These are phyloP conservation scores for Calonectria pteridis DNA, from an alignment of 2,329 filamentous ascomycete genomes.

Conservation along the genomic window DNA sequence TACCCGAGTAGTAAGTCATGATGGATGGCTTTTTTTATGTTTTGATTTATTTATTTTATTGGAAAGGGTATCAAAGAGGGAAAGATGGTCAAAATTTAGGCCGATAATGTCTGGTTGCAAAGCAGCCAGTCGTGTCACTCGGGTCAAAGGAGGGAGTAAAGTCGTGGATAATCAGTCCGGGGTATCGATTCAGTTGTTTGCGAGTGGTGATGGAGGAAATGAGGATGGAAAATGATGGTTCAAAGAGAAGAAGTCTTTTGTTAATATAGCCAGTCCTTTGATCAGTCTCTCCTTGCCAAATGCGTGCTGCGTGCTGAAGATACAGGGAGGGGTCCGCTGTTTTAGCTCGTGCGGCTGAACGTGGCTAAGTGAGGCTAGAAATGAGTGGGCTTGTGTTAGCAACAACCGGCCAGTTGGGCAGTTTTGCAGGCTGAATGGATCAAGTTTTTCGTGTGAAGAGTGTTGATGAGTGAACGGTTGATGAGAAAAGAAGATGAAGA, in stretches of 20 bases:
- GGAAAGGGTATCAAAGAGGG: not conserved
- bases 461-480: not conserved
- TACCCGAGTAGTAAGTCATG: not conserved
- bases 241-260: not conserved
- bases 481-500: not conserved
- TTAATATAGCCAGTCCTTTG: slow-evolving; percentile 7
- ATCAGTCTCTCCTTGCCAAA: not conserved
- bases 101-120: not conserved
- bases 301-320: not conserved
- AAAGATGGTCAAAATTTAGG: not conserved
- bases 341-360: slow-evolving; percentile 19
- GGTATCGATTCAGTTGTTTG: slow-evolving; percentile 14
- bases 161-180: slow-evolving; percentile 2
- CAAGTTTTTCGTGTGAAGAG: not conserved
- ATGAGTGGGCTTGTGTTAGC: slow-evolving; percentile 9
- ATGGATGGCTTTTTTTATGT: not conserved
- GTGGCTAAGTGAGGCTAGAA: slow-evolving; percentile 19
- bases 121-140: not conserved
- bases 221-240: not conserved
- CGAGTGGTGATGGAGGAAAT: slow-evolving; percentile 1
- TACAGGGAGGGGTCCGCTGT: not conserved
- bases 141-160: not conserved
- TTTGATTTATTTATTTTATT: not conserved
- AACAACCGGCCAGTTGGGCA: not conserved
- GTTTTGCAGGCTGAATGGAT: slow-evolving; percentile 6